Base-by-base conservation (phyloP, 1,139 yeast species). In the Candida sanyaensis region DNA sequence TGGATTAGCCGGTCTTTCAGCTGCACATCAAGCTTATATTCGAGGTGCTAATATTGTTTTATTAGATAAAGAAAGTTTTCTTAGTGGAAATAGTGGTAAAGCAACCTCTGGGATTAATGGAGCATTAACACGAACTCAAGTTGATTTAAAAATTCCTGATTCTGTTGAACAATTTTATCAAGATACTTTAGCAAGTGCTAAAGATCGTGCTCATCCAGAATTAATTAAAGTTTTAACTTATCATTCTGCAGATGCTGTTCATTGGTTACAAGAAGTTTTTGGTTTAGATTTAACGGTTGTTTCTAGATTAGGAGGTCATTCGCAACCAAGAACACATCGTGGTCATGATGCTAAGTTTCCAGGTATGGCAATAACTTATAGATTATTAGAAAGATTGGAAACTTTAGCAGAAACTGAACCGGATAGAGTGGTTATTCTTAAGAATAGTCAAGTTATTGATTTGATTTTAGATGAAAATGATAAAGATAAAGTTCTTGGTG, bases 71-170 rank as follows among this genome's bases (percentile, higher is more conserved):
- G 81, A 80, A 45, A 76, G 81, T 11, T 80, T 80, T 55, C 69
- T 86, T 37, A 88, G 92, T 48, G 96, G 96, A 4, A 88, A 87
- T 60, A 84, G 92, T 36, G 84, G 88, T 27, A 86, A 86, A 63
- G 96, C 96, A 1, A 85, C 92, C 0, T 82, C 89, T 21, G 96
- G 96, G 24, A 88, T 88, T 56, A 88, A 86, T 63, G 96, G 93
- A 17, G 83, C 89, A 1, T 69, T 77, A 33, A 84, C 95, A 0
- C 61, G 78, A 17, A 79, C 90, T 1, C 93, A 88, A 61, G 67
- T 73, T 23, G 59, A 68, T 26, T 65, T 76, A 37, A 62, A 71
- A 5, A 77, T 85, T 38, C 60, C 64, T 21, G 96, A 88, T 59
- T 71, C 84, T 2, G 79, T 79, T 2, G 80, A 80, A 32, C 69